These are phyloP conservation scores for Annulohypoxylon truncatum DNA, from an alignment of 2,329 filamentous ascomycete species.

Conservation along the genomic window DNA sequence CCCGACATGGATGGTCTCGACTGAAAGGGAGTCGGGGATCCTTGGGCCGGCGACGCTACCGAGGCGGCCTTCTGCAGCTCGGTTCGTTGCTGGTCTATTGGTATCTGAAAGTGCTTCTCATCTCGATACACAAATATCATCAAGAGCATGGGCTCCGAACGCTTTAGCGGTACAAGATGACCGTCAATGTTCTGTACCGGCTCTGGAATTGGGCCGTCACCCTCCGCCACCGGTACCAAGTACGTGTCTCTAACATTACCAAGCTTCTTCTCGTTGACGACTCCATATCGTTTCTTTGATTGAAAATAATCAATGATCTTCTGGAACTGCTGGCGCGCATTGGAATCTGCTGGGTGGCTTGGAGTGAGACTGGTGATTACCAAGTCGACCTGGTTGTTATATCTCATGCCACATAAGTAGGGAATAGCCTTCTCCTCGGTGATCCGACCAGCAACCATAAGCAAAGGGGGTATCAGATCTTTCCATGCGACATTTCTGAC, in stretches of 20 bases:
- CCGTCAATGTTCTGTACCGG: conserved; percentile 91
- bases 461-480: conserved; percentile 75
- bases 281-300: conserved; percentile 84
- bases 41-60: conserved; percentile 45
- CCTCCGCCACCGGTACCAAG: conserved; percentile 84
- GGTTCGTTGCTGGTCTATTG: conserved; percentile 43
- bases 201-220: conserved; percentile 77
- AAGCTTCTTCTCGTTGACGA: conserved; percentile 80
- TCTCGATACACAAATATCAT: conserved; percentile 87
- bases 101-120: conserved; percentile 55
- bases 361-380: conserved; percentile 79
- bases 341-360: conserved; percentile 65
- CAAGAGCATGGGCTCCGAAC: conserved; percentile 81
- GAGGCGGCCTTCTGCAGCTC: conserved; percentile 46
- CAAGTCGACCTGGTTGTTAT: conserved; percentile 84
- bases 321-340: conserved; percentile 73
- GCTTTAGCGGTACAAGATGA: conserved; percentile 78
- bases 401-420: conserved; percentile 88
- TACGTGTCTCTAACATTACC: conserved; percentile 90
- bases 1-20: conserved; percentile 62
- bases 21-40: conserved; percentile 48
- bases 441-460: conserved; percentile 83
- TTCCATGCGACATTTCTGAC: conserved; percentile 70
- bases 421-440: conserved; percentile 85
- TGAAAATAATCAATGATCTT: conserved; percentile 89